A percentile compares a stretch with the other conserved stretches of the same genome.
Evolutionary conservation across 352 stramenopile genomes (phyloP).

Genomic region (Phytopythium ostracodes): DNA sequence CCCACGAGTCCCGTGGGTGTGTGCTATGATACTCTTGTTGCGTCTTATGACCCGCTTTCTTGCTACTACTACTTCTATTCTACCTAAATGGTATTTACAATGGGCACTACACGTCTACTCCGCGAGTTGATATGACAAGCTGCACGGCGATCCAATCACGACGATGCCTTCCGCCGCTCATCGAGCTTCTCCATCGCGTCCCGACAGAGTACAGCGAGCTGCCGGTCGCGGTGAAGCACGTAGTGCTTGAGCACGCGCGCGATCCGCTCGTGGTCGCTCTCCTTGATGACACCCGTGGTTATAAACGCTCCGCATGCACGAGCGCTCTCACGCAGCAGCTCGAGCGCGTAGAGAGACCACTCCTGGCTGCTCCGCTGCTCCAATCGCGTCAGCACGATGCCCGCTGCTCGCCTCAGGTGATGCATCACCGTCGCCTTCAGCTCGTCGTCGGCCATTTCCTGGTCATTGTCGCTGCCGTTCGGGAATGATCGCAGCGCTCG

Average conservation of each 20-base stretch:
- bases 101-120: not conserved
- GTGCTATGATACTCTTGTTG: conserved; percentile 1
- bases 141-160: not conserved
- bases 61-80: not conserved
- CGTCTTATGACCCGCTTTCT: not conserved
- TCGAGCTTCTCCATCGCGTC: conserved; percentile 18
- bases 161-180: not conserved
- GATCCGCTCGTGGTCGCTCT: conserved; percentile 19
- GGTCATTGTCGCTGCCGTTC: not conserved
- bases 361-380: conserved; percentile 36
- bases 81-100: not conserved
- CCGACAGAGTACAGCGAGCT: conserved; percentile 53
- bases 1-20: not conserved
- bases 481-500: conserved; percentile 27
- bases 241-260: conserved; percentile 41
- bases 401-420: conserved; percentile 42
- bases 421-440: not conserved
- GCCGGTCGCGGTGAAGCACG: conserved; percentile 56
- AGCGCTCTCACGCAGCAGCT: conserved; percentile 69
- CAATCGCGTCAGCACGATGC: conserved; percentile 39
- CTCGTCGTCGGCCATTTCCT: not conserved
- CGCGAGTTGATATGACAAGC: not conserved
- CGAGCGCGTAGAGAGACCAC: conserved; percentile 53
- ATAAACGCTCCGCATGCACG: conserved; percentile 52
- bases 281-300: conserved; percentile 7